Percentiles rank a stretch among this genome's conserved stretches.
These are phyloP conservation scores for Didymella exigua DNA, from an alignment of 2,329 filamentous ascomycete species.

Conservation along the genomic window DNA sequence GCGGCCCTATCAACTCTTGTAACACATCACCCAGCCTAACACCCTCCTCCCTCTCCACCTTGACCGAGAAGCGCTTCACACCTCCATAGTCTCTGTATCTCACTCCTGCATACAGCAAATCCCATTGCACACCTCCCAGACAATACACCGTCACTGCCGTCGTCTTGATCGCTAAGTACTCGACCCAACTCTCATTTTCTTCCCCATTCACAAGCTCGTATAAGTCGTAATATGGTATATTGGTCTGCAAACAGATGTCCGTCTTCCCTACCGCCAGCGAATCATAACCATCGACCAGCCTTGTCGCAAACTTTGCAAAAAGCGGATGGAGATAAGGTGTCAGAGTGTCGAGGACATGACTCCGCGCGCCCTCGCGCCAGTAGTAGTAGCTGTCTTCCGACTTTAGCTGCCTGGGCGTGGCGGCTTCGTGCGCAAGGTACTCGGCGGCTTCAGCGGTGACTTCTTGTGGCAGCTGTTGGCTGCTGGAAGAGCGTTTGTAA, in stretches of 20 bases:
- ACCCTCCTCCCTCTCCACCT: conserved; percentile 16
- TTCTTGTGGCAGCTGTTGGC: background rate
- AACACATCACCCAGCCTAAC: conserved; percentile 20
- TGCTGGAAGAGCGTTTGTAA: background rate
- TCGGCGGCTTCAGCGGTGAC: background rate
- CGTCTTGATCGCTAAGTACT: background rate
- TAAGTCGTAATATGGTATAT: background rate
- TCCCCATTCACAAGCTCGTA: background rate
- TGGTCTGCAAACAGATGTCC: background rate
- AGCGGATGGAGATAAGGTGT: conserved; percentile 15
- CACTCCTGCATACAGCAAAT: conserved; percentile 2
- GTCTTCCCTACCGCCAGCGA: background rate
- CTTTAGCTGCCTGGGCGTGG: background rate
- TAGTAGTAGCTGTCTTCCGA: conserved; percentile 16
- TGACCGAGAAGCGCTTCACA: conserved; percentile 10
- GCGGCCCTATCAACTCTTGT: conserved; percentile 15
- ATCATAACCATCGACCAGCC: conserved; percentile 1
- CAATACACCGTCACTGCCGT: conserved; percentile 3
- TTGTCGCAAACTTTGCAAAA: background rate
- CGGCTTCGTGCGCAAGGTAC: background rate
- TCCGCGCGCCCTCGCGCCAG: conserved; percentile 17
- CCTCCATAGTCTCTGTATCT: background rate
- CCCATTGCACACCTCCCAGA: background rate
- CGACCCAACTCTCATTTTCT: background rate
- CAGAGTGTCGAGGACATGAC: conserved; percentile 8